Evolutionary conservation across 1,284 basidiomycete species (phyloP).

Genomic region (Cutaneotrichosporon cutaneum): DNA sequence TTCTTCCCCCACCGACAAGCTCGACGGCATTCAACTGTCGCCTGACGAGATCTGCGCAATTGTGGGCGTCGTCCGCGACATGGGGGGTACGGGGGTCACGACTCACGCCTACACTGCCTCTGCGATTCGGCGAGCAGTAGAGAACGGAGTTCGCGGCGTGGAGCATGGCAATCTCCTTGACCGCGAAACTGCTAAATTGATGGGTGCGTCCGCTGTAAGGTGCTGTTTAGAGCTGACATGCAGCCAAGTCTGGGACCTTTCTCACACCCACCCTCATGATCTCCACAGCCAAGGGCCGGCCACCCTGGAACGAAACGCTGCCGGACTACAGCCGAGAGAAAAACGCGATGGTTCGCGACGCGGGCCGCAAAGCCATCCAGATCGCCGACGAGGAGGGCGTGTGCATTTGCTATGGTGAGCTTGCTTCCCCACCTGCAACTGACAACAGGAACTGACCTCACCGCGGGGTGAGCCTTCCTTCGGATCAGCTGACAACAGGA

Average conservation of each 20-base stretch:
- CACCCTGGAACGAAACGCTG: slow-evolving; percentile 24
- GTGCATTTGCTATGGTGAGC: slow-evolving; percentile 32
- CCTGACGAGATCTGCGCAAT: slow-evolving; percentile 58
- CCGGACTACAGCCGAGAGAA: slow-evolving; percentile 25
- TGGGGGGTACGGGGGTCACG: slow-evolving; percentile 47
- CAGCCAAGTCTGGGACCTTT: slow-evolving; percentile 54
- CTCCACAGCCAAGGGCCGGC: slow-evolving; percentile 22
- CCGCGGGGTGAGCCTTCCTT: slow-evolving; percentile 9
- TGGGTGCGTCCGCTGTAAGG: not conserved
- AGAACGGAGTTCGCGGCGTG: slow-evolving; percentile 52
- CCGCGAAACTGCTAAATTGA: slow-evolving; percentile 27
- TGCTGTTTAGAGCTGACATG: slow-evolving; percentile 19
- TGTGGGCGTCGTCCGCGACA: slow-evolving; percentile 55
- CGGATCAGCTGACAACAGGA: slow-evolving; percentile 12
- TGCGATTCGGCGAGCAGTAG: slow-evolving; percentile 39
- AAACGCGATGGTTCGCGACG: slow-evolving; percentile 25
- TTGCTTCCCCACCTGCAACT: not conserved
- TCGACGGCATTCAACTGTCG: slow-evolving; percentile 57
- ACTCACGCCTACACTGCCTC: slow-evolving; percentile 40
- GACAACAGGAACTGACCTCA: slow-evolving; percentile 10
- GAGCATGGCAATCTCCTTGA: slow-evolving; percentile 56
- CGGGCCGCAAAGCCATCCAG: slow-evolving; percentile 24
- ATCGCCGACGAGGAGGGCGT: slow-evolving; percentile 37
- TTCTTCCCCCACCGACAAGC: slow-evolving; percentile 46
- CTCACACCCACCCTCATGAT: slow-evolving; percentile 56